Evolutionary conservation across 176 grass and related monocot species (phyloP).

Genomic region (Luzula sylvatica): DNA sequence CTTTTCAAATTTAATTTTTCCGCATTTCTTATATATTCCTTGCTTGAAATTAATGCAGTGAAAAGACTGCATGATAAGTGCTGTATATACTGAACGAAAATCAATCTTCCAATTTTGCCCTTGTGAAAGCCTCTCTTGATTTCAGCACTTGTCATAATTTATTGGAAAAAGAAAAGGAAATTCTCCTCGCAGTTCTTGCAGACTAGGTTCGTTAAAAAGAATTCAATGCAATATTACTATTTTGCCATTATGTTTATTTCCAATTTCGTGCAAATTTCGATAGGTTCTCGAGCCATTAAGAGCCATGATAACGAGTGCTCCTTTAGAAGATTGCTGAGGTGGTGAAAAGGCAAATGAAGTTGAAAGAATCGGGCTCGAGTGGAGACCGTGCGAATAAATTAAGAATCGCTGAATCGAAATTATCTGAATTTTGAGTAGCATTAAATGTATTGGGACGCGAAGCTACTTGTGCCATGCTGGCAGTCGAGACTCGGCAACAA

Average conservation of each 20-base stretch:
- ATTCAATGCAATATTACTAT: slow-evolving; percentile 8
- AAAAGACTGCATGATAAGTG: slow-evolving; percentile 83
- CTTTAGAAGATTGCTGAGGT: slow-evolving; percentile 98
- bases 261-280: slow-evolving; percentile 6
- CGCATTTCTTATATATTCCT: neutral
- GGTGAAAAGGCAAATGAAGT: slow-evolving; percentile 87
- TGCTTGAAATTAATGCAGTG: slow-evolving; percentile 38
- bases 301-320: slow-evolving; percentile 91
- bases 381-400: slow-evolving; percentile 60
- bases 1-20: neutral
- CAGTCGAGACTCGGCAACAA: slow-evolving; percentile 85
- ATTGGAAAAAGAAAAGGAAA: slow-evolving; percentile 72
- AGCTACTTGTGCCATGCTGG: slow-evolving; percentile 88
- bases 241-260: neutral
- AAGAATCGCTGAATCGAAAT: slow-evolving; percentile 95
- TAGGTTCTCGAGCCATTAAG: slow-evolving; percentile 87
- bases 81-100: slow-evolving; percentile 72
- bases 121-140: slow-evolving; percentile 56
- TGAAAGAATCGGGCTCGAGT: slow-evolving; percentile 59
- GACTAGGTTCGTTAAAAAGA: slow-evolving; percentile 58
- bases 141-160: slow-evolving; percentile 71
- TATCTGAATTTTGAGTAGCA: slow-evolving; percentile 64
- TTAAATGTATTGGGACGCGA: slow-evolving; percentile 77
- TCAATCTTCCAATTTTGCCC: slow-evolving; percentile 58
- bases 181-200: slow-evolving; percentile 68